A percentile compares a stretch with the other conserved stretches of the same genome.
Conservation (phyloP, 345 rosid species). For the Anastatica hierochuntica region DNA sequence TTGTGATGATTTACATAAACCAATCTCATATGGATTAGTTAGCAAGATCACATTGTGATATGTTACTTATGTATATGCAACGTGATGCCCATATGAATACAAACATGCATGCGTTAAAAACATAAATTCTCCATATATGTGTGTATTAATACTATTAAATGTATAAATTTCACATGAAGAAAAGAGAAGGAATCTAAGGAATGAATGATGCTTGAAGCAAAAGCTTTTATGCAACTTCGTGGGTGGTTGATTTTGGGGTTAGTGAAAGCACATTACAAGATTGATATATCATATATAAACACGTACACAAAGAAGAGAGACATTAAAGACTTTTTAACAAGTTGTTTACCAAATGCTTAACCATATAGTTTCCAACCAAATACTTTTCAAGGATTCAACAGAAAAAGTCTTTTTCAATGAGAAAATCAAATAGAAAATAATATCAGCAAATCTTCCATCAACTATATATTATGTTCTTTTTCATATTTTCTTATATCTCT, state of each 20-base stretch:
- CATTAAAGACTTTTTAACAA: neutral
- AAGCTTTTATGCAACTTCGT: too few relatives aligned
- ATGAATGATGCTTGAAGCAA: constrained; percentile 16
- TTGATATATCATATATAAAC: neutral
- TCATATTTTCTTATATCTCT: constrained; percentile 1
- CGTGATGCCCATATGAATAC: neutral
- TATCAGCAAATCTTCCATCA: neutral
- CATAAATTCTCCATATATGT: neutral
- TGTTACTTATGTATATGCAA: too few relatives aligned
- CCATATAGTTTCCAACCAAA: neutral
- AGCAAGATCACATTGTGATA: too few relatives aligned
- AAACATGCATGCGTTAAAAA: neutral
- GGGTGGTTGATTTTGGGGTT: constrained; percentile 9
- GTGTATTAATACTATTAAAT: too few relatives aligned
- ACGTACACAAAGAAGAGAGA: neutral
- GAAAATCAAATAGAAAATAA: constrained; percentile 1
- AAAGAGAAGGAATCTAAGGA: constrained; percentile 3
- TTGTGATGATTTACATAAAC: neutral
- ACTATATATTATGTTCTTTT: neutral
- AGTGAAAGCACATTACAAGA: neutral
- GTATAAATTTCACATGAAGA: neutral
- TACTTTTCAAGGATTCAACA: constrained; percentile 1
- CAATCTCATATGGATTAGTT: too few relatives aligned
- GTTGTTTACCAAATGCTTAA: constrained; percentile 20
- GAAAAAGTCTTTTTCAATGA: constrained; percentile 2